phyloP scores from a whole-genome alignment of 345 rosid genomes.

The Boechera divaricarpa region DNA sequence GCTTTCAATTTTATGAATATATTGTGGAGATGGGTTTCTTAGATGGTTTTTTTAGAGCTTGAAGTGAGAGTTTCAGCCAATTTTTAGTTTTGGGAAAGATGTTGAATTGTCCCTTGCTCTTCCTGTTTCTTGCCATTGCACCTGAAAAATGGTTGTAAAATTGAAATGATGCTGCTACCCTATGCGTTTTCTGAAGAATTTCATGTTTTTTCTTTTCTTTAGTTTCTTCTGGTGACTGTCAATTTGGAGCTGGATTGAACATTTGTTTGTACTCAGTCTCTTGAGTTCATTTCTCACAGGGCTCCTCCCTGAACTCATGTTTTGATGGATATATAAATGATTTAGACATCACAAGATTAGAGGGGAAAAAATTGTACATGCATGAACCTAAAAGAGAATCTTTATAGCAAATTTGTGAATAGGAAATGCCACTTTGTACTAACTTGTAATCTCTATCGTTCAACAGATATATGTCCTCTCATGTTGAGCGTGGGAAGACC shows the following conservation, averaged over 20 bases:
- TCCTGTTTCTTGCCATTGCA: not conserved
- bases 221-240: no score
- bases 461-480: slow-evolving; percentile 62
- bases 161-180: no score
- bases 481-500: slow-evolving; percentile 47
- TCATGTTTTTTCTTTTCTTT: no score
- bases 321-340: not conserved
- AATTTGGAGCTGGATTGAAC: not conserved
- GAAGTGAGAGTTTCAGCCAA: not conserved
- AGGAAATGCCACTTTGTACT: slow-evolving; percentile 25
- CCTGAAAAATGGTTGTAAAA: no score
- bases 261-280: slow-evolving; percentile 5
- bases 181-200: no score
- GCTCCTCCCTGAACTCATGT: slow-evolving; percentile 1
- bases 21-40: slow-evolving; percentile 3
- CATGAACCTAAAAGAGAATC: not conserved
- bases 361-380: not conserved
- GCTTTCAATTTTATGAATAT: not conserved
- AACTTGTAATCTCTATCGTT: slow-evolving; percentile 27
- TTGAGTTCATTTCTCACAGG: slow-evolving; percentile 1
- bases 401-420: not conserved
- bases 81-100: not conserved
- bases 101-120: not conserved
- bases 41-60: not conserved
- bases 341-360: not conserved